Evolutionary conservation across 2,329 filamentous ascomycete genomes (phyloP).

Genomic region (Sarocladium oryzae): DNA sequence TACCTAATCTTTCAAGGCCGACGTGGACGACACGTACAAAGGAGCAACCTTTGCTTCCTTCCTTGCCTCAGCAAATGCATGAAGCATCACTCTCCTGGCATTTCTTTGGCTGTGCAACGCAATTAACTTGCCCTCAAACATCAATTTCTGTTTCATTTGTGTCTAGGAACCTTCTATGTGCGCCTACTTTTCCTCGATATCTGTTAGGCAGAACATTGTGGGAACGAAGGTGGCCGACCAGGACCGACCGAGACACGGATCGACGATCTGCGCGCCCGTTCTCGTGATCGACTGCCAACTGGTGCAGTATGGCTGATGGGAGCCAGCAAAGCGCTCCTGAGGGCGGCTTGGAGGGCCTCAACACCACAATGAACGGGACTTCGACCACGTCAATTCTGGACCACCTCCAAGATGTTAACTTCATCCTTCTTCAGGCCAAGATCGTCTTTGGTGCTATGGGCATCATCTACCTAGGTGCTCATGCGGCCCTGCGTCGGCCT

Average conservation of each 20-base stretch:
- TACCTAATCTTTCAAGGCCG: background rate
- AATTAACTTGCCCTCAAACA: no score
- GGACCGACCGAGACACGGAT: no score
- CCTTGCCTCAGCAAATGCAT: background rate
- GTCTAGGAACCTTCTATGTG: no score
- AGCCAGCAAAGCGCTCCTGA: conserved; percentile 8
- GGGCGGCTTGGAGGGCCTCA: conserved; percentile 21
- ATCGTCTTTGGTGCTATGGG: conserved; percentile 62
- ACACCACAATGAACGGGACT: conserved; percentile 21
- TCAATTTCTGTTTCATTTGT: no score
- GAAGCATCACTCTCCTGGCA: no score
- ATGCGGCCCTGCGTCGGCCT: conserved; percentile 78
- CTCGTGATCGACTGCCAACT: no score
- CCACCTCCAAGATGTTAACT: conserved; percentile 29
- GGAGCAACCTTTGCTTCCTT: background rate
- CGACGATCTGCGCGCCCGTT: no score
- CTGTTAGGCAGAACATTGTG: no score
- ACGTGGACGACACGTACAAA: background rate
- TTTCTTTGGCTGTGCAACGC: no score
- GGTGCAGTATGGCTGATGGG: conserved; percentile 4
- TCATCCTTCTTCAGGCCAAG: conserved; percentile 39
- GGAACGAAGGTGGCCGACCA: no score
- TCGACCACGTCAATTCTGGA: conserved; percentile 19
- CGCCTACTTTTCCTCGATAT: no score
- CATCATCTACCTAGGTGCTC: conserved; percentile 77